A percentile compares a stretch with the other conserved stretches of the same genome.
phyloP scores from a whole-genome alignment of 2,329 filamentous ascomycete genomes.

The Fusarium sp. region DNA sequence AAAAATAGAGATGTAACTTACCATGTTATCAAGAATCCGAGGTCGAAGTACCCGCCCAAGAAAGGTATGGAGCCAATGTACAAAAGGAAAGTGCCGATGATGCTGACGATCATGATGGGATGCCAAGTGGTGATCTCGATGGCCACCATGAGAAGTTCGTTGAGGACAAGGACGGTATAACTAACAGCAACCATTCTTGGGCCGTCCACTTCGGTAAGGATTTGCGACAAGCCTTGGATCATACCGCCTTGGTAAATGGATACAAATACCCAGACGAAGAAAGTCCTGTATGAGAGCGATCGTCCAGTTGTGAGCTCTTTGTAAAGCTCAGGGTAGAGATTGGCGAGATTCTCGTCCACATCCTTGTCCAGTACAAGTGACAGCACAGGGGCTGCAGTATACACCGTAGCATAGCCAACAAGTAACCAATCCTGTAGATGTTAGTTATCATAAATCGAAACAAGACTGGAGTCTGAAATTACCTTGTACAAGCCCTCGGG shows the following conservation, averaged over 20 bases:
- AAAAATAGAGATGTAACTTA: slow-evolving; percentile 54
- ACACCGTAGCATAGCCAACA: slow-evolving; percentile 95
- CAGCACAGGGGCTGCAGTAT: slow-evolving; percentile 93
- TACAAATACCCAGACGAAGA: slow-evolving; percentile 96
- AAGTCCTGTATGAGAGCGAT: slow-evolving; percentile 90
- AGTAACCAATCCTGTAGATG: slow-evolving; percentile 83
- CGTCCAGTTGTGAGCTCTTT: slow-evolving; percentile 94
- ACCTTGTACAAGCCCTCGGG: slow-evolving; percentile 92
- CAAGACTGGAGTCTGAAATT: slow-evolving; percentile 8
- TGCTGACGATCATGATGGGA: slow-evolving; percentile 86
- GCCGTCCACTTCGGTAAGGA: slow-evolving; percentile 83
- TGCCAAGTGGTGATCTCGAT: slow-evolving; percentile 98
- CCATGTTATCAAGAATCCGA: slow-evolving; percentile 80
- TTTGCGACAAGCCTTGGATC: slow-evolving; percentile 93
- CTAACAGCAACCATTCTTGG: slow-evolving; percentile 87
- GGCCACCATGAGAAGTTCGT: slow-evolving; percentile 97
- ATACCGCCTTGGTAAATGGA: slow-evolving; percentile 95
- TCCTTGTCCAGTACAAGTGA: slow-evolving; percentile 94
- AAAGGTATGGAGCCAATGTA: slow-evolving; percentile 89
- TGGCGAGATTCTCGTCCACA: slow-evolving; percentile 92
- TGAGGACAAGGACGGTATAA: slow-evolving; percentile 91
- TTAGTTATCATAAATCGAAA: slow-evolving; percentile 36
- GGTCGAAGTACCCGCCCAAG: slow-evolving; percentile 88
- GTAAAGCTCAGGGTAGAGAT: slow-evolving; percentile 96
- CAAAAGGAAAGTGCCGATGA: slow-evolving; percentile 84